Conservation (phyloP, 1,284 basidiomycete genomes). For the Puccinia brachypodii region DNA sequence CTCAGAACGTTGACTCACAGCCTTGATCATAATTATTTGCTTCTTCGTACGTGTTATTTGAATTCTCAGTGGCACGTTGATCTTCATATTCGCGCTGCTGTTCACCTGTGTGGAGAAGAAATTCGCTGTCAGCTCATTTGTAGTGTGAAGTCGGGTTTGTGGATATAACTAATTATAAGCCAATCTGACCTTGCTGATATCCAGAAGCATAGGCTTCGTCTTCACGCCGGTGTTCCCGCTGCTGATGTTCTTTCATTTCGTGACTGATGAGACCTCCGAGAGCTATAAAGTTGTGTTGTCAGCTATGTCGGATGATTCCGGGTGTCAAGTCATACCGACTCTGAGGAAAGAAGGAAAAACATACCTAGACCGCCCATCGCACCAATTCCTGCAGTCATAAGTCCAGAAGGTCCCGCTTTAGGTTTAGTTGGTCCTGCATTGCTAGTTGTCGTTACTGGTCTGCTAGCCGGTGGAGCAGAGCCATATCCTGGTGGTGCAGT, state of each 20-base stretch:
- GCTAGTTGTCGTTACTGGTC: neutral
- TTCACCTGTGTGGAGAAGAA: constrained; percentile 1
- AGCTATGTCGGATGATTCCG: neutral
- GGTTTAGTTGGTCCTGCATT: neutral
- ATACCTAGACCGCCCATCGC: constrained; percentile 35
- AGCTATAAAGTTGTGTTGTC: neutral
- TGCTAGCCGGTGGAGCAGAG: neutral
- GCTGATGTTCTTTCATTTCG: constrained; percentile 40
- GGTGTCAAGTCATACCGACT: too few relatives aligned
- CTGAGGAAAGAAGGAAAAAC: neutral
- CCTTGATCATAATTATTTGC: constrained; percentile 5
- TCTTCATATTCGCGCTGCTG: constrained; percentile 3
- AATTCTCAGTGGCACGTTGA: neutral
- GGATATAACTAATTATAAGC: neutral
- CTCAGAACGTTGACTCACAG: neutral
- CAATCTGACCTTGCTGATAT: neutral
- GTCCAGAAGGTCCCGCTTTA: neutral
- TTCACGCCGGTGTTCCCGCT: constrained; percentile 16
- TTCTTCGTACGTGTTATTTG: neutral
- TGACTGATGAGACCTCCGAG: constrained; percentile 19
- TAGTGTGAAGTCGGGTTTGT: neutral
- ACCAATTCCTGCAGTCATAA: constrained; percentile 23
- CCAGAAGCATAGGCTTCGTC: constrained; percentile 16
- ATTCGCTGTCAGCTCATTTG: neutral
- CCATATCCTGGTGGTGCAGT: neutral